Evolutionary conservation across 306 rosid species (phyloP).

Genomic region (Sicyos baderoa): DNA sequence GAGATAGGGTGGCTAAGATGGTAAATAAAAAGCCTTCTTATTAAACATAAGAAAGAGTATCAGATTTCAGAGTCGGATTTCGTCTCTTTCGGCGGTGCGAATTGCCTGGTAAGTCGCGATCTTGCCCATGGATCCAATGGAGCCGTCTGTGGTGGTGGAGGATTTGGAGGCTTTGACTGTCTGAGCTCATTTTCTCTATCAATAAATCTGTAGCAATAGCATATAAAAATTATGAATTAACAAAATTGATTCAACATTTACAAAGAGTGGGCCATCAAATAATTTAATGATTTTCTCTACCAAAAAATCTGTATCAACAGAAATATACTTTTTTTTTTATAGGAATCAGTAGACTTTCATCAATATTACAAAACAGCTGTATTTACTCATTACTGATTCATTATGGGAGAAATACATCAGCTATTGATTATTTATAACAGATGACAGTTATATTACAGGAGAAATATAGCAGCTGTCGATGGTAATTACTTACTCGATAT

Average conservation of each 20-base stretch:
- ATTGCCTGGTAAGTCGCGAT: conserved; percentile 61
- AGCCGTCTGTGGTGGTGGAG: conserved; percentile 67
- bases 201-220: conserved; percentile 47
- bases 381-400: neutral
- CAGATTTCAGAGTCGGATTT: conserved; percentile 44
- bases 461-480: neutral
- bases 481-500: conserved; percentile 59
- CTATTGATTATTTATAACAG: neutral
- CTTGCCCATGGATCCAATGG: conserved; percentile 84
- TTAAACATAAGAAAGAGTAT: conserved; percentile 10
- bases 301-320: neutral
- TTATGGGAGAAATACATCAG: neutral
- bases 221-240: neutral
- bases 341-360: too few relatives aligned
- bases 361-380: neutral
- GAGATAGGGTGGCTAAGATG: neutral
- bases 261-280: neutral
- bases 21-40: neutral
- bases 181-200: conserved; percentile 79
- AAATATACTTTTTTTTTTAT: too few relatives aligned
- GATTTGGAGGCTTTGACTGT: conserved; percentile 71
- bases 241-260: neutral
- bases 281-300: neutral
- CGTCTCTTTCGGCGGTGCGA: conserved; percentile 69
- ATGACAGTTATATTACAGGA: neutral